Evolutionary conservation across 2,329 filamentous ascomycete species (phyloP).

Genomic region (Emydomyces testavorans): DNA sequence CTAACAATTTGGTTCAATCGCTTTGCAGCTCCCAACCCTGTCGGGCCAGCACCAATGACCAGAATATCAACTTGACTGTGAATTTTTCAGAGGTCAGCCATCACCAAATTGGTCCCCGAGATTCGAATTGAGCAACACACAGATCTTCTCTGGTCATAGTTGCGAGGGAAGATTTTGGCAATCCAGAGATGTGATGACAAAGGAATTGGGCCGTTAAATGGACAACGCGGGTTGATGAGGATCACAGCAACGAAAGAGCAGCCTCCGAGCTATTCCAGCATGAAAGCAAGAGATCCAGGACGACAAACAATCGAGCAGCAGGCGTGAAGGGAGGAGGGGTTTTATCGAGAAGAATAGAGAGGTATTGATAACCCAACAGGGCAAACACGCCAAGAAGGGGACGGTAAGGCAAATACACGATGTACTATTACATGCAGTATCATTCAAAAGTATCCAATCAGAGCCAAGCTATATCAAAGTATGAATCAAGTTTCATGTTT

Average conservation of each 20-base stretch:
- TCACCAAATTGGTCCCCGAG: background rate
- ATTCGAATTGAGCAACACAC: background rate
- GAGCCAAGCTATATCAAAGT: background rate
- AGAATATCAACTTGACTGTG: constrained; percentile 85
- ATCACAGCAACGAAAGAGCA: too few relatives aligned
- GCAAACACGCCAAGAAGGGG: background rate
- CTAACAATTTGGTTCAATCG: constrained; percentile 90
- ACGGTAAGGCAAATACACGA: background rate
- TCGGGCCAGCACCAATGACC: constrained; percentile 94
- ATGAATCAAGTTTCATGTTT: background rate
- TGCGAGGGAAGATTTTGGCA: background rate
- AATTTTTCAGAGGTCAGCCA: constrained; percentile 3
- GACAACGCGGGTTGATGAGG: too few relatives aligned
- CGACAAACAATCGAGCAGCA: too few relatives aligned
- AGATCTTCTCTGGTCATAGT: constrained; percentile 3
- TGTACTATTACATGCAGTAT: background rate
- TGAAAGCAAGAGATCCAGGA: too few relatives aligned
- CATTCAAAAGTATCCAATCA: background rate
- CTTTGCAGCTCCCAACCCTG: constrained; percentile 94
- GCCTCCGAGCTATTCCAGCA: too few relatives aligned
- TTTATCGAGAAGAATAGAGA: too few relatives aligned
- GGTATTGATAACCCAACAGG: background rate
- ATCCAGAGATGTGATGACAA: background rate
- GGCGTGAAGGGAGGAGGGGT: too few relatives aligned
- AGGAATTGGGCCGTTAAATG: too few relatives aligned